These are phyloP conservation scores for Debaryomycetaceae sp. DNA, from an alignment of 1,139 yeast genomes.

Conservation along the genomic window DNA sequence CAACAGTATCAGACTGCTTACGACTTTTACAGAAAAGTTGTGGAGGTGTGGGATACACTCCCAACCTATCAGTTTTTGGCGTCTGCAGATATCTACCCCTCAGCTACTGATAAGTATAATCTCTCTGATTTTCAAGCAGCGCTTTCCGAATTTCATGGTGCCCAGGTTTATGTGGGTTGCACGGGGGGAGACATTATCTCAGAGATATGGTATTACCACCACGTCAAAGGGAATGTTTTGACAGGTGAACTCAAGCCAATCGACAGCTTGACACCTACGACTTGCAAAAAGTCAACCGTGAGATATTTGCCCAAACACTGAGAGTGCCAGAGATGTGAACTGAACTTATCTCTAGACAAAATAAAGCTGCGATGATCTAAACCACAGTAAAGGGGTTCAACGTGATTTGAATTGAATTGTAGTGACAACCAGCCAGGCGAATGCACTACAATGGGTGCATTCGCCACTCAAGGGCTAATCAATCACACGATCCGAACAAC, in stretches of 20 bases:
- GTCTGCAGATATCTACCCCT: conserved; percentile 31
- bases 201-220: conserved; percentile 38
- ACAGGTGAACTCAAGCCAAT: conserved; percentile 31
- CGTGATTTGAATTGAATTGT: conserved; percentile 11
- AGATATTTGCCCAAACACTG: conserved; percentile 30
- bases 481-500: conserved; percentile 41
- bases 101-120: conserved; percentile 24
- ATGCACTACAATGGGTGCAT: conserved; percentile 7
- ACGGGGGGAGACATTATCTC: conserved; percentile 24
- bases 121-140: conserved; percentile 29
- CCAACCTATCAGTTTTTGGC: conserved; percentile 34
- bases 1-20: conserved; percentile 28
- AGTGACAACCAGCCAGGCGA: conserved; percentile 23
- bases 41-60: conserved; percentile 30
- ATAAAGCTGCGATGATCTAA: conserved; percentile 1
- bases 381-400: background rate
- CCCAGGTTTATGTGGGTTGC: conserved; percentile 34
- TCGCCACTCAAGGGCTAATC: conserved; percentile 22
- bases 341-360: background rate
- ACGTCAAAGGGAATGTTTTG: conserved; percentile 32
- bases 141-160: conserved; percentile 25
- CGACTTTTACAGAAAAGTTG: conserved; percentile 29
- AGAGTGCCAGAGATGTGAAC: conserved; percentile 1
- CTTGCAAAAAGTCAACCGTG: conserved; percentile 24
- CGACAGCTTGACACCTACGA: conserved; percentile 20